Conservation (phyloP, 805 yeast genomes). For the Yamadazyma kitorensis region DNA sequence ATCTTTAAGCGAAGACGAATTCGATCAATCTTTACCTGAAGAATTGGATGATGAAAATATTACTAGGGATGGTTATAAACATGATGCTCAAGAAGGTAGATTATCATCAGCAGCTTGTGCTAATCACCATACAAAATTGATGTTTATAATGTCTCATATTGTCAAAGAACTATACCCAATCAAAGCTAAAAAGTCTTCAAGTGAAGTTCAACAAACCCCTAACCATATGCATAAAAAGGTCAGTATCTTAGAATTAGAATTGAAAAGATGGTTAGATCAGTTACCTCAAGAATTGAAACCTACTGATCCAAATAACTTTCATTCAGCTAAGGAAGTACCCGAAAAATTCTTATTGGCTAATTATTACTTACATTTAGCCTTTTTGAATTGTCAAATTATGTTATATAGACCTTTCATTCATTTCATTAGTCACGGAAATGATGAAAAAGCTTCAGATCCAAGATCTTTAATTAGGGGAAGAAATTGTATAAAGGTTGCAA, state of each 20-base stretch:
- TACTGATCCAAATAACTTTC: conserved; percentile 50
- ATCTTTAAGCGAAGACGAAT: conserved; percentile 70
- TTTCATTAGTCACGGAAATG: conserved; percentile 59
- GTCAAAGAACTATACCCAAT: conserved; percentile 75
- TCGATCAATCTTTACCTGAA: conserved; percentile 82
- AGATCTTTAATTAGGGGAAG: conserved; percentile 71
- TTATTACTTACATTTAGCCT: conserved; percentile 67
- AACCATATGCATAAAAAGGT: conserved; percentile 46
- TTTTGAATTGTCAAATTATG: conserved; percentile 73
- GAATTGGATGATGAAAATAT: conserved; percentile 87
- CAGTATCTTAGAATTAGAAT: conserved; percentile 61
- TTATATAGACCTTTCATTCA: conserved; percentile 88
- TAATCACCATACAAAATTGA: conserved; percentile 76
- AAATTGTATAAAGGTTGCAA: conserved; percentile 80
- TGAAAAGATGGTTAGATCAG: conserved; percentile 67
- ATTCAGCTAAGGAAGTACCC: conserved; percentile 30
- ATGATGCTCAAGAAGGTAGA: conserved; percentile 47
- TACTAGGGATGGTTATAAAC: conserved; percentile 57
- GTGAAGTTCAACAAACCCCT: conserved; percentile 18
- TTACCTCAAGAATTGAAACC: conserved; percentile 73
- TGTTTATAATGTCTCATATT: conserved; percentile 67
- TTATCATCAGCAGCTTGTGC: conserved; percentile 77
- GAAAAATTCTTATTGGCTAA: conserved; percentile 68
- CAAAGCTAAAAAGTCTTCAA: conserved; percentile 34
- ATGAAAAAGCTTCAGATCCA: conserved; percentile 42